Evolutionary conservation across 257 asterid genomes (phyloP), one percentile per base, ranked within the genome.

Genomic region (Cruciata laevipes): DNA sequence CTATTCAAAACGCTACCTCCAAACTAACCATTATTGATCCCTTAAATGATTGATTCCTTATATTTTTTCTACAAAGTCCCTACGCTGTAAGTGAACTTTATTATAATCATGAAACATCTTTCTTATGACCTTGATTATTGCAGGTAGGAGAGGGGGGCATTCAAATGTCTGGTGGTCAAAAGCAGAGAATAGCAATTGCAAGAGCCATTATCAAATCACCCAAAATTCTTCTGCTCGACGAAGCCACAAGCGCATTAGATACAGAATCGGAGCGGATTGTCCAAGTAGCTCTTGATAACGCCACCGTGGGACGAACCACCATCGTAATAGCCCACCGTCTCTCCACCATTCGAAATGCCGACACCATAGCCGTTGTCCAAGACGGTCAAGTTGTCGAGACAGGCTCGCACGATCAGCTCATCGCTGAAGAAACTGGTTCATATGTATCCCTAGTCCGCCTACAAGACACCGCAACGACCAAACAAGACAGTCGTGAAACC

Each of bases 71-170:
- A n/a, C n/a, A n/a, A n/a, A n/a, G n/a, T n/a, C n/a, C n/a, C n/a
- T n/a, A n/a, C n/a, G n/a, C n/a, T 27, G 30, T 27, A 27, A 27
- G 30, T 27, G 2, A 27, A 33, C 37, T 33, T 33, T 33, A 0
- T 0, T 33, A 33, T 3, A 27, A 35, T 35, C 44, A 38, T 38
- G 13, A 10, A 38, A 38, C 44, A 7, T 38, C 10, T 10, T 40
- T 8, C 7, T 8, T 5, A 11, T 11, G 3, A 40, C 47, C 47
- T 40, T 40, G 16, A 40, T 40, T 40, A 8, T 40, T 75, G 51
- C 78, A 93, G 98, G 98, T 93, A 18, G 98, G 97, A 12, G 99
- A 93, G 75, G 76, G 95, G 78, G 98, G 98, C 5, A 82, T 86
- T 55, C 98, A 93, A 68, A 74, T 93, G 83, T 93, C 98, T 0